phyloP scores from a whole-genome alignment of 306 rosid genomes.

The Bauhinia variegata region DNA sequence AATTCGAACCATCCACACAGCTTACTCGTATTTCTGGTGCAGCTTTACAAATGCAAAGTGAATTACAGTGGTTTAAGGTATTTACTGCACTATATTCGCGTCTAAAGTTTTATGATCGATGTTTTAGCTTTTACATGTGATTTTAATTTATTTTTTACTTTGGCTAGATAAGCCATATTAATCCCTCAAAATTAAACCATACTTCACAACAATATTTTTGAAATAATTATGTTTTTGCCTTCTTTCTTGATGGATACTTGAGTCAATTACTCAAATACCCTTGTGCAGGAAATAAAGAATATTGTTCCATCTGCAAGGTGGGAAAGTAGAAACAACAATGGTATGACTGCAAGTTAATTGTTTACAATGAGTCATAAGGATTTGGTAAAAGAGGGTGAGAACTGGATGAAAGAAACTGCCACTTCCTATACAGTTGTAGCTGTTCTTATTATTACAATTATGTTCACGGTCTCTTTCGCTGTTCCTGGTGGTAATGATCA shows the following conservation, averaged over 20 bases:
- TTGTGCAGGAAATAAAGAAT: constrained; percentile 15
- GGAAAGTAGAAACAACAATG: neutral
- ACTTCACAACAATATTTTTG: too few species aligned
- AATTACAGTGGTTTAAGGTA: constrained; percentile 27
- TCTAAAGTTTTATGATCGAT: too few species aligned
- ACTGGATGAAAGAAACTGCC: constrained; percentile 17
- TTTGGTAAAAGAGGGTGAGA: constrained; percentile 18
- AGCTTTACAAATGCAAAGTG: constrained; percentile 33
- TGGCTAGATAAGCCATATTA: too few species aligned
- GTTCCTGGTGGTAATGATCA: constrained; percentile 18
- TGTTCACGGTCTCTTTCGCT: neutral
- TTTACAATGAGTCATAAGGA: neutral
- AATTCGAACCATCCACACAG: neutral
- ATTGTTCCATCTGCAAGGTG: neutral
- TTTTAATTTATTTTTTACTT: too few species aligned
- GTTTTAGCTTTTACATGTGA: too few species aligned
- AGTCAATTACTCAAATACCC: too few species aligned
- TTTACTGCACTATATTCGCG: neutral
- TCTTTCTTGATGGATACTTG: too few species aligned
- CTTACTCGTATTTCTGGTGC: constrained; percentile 23
- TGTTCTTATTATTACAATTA: neutral
- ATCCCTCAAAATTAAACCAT: too few species aligned
- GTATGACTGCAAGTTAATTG: neutral
- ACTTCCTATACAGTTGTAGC: neutral
- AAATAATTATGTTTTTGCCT: too few species aligned